A percentile compares a stretch with the other conserved stretches of the same genome.
Conservation (phyloP, 495 filamentous ascomycete species). For the Podospora anserina region DNA sequence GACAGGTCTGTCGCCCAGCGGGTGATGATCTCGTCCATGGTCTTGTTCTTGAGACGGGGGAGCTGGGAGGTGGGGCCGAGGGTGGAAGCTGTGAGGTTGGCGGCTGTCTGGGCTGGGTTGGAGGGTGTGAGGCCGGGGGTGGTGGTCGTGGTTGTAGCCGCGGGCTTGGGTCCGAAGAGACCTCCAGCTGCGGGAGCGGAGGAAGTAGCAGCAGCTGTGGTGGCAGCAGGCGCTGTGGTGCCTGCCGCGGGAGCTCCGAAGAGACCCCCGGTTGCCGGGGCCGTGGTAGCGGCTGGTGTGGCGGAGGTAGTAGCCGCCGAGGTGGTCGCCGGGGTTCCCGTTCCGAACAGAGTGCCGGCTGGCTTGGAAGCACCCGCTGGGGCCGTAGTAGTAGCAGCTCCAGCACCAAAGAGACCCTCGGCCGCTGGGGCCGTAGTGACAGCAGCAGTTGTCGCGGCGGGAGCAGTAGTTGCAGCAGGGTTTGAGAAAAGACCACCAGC, state of each 20-base stretch:
- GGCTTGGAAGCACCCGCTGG: slow-evolving; percentile 3
- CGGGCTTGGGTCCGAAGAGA: slow-evolving; percentile 32
- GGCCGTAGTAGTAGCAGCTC: slow-evolving; percentile 1
- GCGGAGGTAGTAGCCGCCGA: slow-evolving; percentile 16
- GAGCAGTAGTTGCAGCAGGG: slow-evolving; percentile 15
- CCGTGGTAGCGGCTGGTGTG: slow-evolving; percentile 16
- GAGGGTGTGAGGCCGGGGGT: slow-evolving; percentile 21
- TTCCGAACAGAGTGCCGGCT: slow-evolving; percentile 14
- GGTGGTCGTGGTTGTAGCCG: slow-evolving; percentile 24
- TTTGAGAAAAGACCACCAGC: slow-evolving; percentile 18
- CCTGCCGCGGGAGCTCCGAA: slow-evolving; percentile 4
- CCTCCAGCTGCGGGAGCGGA: slow-evolving; percentile 21
- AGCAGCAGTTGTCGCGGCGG: slow-evolving; percentile 22
- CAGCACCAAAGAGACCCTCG: background rate
- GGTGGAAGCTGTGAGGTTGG: slow-evolving; percentile 64
- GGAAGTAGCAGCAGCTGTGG: slow-evolving; percentile 27
- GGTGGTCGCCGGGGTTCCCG: slow-evolving; percentile 14
- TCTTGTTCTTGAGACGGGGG: slow-evolving; percentile 93
- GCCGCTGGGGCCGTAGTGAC: slow-evolving; percentile 15
- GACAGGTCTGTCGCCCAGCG: slow-evolving; percentile 92
- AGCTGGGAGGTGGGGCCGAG: slow-evolving; percentile 73
- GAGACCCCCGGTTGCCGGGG: slow-evolving; percentile 15
- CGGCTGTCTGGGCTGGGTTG: slow-evolving; percentile 28
- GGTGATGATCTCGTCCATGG: slow-evolving; percentile 99
- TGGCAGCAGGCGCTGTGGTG: slow-evolving; percentile 16